Base-by-base conservation (phyloP, 371 early-diverging fungal genomes). In the Choanephora cucurbitarum region DNA sequence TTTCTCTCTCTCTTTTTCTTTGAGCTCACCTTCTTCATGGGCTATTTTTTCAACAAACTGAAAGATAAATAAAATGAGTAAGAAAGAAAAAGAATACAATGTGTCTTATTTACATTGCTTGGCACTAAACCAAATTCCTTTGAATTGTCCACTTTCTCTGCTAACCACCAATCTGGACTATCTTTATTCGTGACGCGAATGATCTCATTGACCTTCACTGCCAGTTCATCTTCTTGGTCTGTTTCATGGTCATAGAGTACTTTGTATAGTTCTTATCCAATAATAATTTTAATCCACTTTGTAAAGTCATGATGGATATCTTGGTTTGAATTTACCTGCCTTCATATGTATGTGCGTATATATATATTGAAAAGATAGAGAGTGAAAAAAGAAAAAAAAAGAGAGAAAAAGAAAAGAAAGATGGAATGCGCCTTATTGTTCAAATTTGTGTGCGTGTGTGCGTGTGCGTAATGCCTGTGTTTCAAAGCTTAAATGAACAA, bases 151-250 rank as follows among this genome's bases (percentile, higher is more conserved):
- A 70, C 47, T 58, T 69, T 79, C 52, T 75, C 69, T 3, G 86
- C 88, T 14, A 78, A 61, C 88, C 88, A 88, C 88, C 88, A 87
- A 49, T 74, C 73, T 13, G 72, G 60, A 60, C 80, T 77, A 33
- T 75, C 76, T 34, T 68, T 67, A 56, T 80, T 80, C 15, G 69
- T 69, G 23, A 88, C 79, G 5, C 55, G 66, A 42, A 88, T 59
- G 28, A 75, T 56, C 55, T 87, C 85, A 34, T 83, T 83, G 5
- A 69, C 72, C 44, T 72, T 58, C 10, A 88, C 67, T 49, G 74
- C 77, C 13, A 65, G 28, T 59, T 88, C 88, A 64, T 88, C 88
- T n/a, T 76, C 72, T 57, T 80, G 73, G 49, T 71, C 60, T 14
- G 76, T 73, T 41, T 60, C 69, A 58, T 82, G 84, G 18, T 60